phyloP scores from a whole-genome alignment of 2,329 filamentous ascomycete genomes.

The Raffaelea deltoideospora region DNA sequence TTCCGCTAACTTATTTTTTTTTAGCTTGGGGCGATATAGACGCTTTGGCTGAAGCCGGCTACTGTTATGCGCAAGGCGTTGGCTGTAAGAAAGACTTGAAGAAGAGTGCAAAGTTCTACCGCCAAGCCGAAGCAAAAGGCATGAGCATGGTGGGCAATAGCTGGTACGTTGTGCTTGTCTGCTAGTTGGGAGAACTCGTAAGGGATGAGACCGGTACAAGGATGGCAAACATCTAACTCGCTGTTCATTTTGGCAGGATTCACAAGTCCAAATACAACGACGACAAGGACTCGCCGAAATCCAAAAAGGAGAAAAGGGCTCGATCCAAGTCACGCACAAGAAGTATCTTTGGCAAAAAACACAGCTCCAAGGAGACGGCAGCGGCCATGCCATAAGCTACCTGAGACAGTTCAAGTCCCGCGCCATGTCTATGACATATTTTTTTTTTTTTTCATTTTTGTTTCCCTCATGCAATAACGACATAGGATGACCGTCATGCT shows the following conservation, averaged over 20 bases:
- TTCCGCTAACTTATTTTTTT: not conserved
- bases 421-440: too few species aligned
- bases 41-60: conserved; percentile 84
- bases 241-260: conserved; percentile 51
- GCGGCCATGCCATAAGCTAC: too few species aligned
- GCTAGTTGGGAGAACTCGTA: too few species aligned
- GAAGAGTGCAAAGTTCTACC: conserved; percentile 83
- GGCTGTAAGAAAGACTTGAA: conserved; percentile 94
- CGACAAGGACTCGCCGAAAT: conserved; percentile 30
- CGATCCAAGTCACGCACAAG: conserved; percentile 65
- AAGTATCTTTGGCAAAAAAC: conserved; percentile 45
- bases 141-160: conserved; percentile 98
- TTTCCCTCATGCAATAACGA: too few species aligned
- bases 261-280: conserved; percentile 90
- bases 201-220: too few species aligned
- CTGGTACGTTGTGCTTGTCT: conserved; percentile 49
- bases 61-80: conserved; percentile 86
- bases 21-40: conserved; percentile 85
- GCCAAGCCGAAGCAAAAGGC: conserved; percentile 78
- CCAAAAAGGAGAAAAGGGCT: conserved; percentile 54
- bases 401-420: too few species aligned
- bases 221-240: conserved; percentile 1
- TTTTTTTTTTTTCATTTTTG: too few species aligned
- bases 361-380: too few species aligned
- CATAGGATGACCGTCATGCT: too few species aligned